Conservation (phyloP, 371 early-diverging fungal genomes). For the Thermomucor indicae-seudaticae region DNA sequence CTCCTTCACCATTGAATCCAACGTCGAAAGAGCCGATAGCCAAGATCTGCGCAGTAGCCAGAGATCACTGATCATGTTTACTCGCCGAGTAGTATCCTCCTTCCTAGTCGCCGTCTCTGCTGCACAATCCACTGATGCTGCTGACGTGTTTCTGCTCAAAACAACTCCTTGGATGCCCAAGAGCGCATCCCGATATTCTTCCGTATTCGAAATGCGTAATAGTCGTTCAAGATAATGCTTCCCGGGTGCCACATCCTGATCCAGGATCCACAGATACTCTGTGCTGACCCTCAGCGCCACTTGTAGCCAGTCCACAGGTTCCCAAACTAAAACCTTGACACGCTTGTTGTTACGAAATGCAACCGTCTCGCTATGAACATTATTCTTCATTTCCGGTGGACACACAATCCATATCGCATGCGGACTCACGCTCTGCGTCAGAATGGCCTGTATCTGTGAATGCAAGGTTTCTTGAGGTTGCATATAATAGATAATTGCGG, state of each 20-base stretch:
- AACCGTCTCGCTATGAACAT: constrained; percentile 19
- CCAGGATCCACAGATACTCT: constrained; percentile 46
- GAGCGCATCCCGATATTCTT: constrained; percentile 25
- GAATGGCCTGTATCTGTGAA: constrained; percentile 45
- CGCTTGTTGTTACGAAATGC: constrained; percentile 18
- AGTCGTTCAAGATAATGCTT: constrained; percentile 38
- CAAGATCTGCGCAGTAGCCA: constrained; percentile 40
- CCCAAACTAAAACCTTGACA: constrained; percentile 28
- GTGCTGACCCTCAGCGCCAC: constrained; percentile 35
- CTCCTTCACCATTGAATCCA: neutral
- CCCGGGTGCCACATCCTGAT: constrained; percentile 45
- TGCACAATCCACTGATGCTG: no score
- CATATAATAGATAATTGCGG: constrained; percentile 41
- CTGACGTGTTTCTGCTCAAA: no score
- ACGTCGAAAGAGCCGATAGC: constrained; percentile 15
- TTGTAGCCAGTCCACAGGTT: constrained; percentile 32
- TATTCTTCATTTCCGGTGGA: constrained; percentile 8
- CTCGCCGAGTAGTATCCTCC: constrained; percentile 12
- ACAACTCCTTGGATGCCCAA: neutral
- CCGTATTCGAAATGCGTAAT: constrained; percentile 35
- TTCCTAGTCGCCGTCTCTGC: neutral
- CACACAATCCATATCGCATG: constrained; percentile 50
- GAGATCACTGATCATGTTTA: constrained; percentile 28
- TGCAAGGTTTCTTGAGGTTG: constrained; percentile 21
- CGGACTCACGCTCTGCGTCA: constrained; percentile 46